phyloP scores from a whole-genome alignment of 2,329 filamentous ascomycete genomes.

The Hymenoscyphus repandus region DNA sequence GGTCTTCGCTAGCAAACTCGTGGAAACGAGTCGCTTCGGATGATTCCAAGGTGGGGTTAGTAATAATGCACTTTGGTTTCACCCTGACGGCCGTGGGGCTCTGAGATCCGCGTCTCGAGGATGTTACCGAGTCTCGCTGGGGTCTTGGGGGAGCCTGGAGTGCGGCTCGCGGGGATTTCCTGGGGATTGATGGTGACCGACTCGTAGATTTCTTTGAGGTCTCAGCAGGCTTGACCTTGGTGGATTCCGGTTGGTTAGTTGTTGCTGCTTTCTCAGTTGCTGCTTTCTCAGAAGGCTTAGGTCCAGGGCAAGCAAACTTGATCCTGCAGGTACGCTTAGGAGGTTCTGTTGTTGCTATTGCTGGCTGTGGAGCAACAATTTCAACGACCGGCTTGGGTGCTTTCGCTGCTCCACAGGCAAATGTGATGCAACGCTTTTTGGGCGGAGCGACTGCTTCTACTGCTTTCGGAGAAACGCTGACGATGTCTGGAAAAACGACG shows the following conservation, averaged over 20 bases:
- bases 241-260: background rate
- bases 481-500: slow-evolving; percentile 12
- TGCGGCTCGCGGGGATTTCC: slow-evolving; percentile 23
- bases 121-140: slow-evolving; percentile 24
- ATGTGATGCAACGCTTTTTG: slow-evolving; percentile 86
- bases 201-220: slow-evolving; percentile 11
- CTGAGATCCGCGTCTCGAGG: slow-evolving; percentile 33
- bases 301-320: slow-evolving; percentile 69
- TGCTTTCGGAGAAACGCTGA: slow-evolving; percentile 32
- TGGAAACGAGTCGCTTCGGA: slow-evolving; percentile 66
- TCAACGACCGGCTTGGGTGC: slow-evolving; percentile 34
- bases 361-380: slow-evolving; percentile 33
- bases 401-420: slow-evolving; percentile 70
- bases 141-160: slow-evolving; percentile 8
- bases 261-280: slow-evolving; percentile 4
- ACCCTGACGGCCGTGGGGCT: slow-evolving; percentile 36
- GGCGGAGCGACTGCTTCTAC: slow-evolving; percentile 57
- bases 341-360: slow-evolving; percentile 29
- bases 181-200: slow-evolving; percentile 26
- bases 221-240: slow-evolving; percentile 16
- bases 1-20: slow-evolving; percentile 80
- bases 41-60: slow-evolving; percentile 24
- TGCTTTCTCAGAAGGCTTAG: slow-evolving; percentile 35
- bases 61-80: slow-evolving; percentile 30
- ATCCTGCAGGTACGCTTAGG: slow-evolving; percentile 55